phyloP scores from a whole-genome alignment of 495 filamentous ascomycete genomes.

The Pyrenula aspistea region DNA sequence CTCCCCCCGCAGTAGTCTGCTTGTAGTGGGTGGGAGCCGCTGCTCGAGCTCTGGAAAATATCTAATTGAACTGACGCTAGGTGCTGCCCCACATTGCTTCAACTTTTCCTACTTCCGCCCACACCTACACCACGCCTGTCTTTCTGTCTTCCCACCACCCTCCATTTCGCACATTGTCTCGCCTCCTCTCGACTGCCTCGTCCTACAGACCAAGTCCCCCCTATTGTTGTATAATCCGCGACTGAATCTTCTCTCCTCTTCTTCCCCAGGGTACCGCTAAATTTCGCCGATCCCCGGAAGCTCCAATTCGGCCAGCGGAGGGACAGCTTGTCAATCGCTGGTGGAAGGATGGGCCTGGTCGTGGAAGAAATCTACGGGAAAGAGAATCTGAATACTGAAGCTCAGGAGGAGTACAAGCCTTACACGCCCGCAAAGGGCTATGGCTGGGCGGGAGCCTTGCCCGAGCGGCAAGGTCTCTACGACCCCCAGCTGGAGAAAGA shows the following conservation, averaged over 20 bases:
- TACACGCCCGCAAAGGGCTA: slow-evolving; percentile 79
- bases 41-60: background rate
- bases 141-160: background rate
- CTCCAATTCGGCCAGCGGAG: too few relatives aligned
- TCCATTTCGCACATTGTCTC: too few relatives aligned
- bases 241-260: too few relatives aligned
- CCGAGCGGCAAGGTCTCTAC: slow-evolving; percentile 96
- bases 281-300: too few relatives aligned
- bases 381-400: slow-evolving; percentile 47
- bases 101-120: background rate
- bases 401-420: slow-evolving; percentile 55
- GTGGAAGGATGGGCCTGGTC: slow-evolving; percentile 56
- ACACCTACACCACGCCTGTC: background rate
- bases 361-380: slow-evolving; percentile 54
- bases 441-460: slow-evolving; percentile 93
- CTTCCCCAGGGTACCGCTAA: too few relatives aligned
- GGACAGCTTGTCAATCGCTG: background rate
- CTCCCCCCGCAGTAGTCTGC: too few relatives aligned
- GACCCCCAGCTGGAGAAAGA: slow-evolving; percentile 96
- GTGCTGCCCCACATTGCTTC: background rate
- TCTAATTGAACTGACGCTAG: background rate
- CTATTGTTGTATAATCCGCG: too few relatives aligned
- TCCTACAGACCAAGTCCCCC: too few relatives aligned
- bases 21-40: background rate
- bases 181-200: too few relatives aligned